Evolutionary conservation across 148 eudicot species (phyloP).

Genomic region (Diospyros kaki): DNA sequence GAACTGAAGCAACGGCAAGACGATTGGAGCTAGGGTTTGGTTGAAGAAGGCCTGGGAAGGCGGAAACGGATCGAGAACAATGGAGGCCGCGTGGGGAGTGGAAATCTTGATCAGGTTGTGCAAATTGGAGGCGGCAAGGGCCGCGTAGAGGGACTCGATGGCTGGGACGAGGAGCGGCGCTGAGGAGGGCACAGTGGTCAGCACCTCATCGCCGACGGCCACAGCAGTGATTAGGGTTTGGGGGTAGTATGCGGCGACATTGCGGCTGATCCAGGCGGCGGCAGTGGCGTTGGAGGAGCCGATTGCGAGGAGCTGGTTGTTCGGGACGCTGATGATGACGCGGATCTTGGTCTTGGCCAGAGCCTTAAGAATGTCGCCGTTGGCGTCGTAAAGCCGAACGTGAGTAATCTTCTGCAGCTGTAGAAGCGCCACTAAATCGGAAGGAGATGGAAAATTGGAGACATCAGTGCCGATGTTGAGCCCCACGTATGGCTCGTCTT

Average conservation of each 20-base stretch:
- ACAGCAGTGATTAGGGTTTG: slow-evolving; percentile 63
- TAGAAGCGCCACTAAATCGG: slow-evolving; percentile 50
- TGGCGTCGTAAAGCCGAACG: slow-evolving; percentile 54
- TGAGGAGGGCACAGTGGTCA: slow-evolving; percentile 46
- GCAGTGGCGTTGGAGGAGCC: slow-evolving; percentile 71
- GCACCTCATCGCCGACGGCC: slow-evolving; percentile 51
- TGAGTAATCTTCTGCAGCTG: slow-evolving; percentile 42
- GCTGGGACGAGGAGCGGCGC: slow-evolving; percentile 62
- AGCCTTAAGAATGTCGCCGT: slow-evolving; percentile 55
- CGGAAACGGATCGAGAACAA: slow-evolving; percentile 70
- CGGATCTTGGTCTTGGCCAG: slow-evolving; percentile 62
- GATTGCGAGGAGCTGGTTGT: slow-evolving; percentile 67
- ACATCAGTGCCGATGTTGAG: slow-evolving; percentile 60
- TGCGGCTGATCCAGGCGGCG: slow-evolving; percentile 61
- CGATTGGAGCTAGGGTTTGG: slow-evolving; percentile 41
- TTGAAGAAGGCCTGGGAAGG: slow-evolving; percentile 80
- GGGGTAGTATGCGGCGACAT: slow-evolving; percentile 63
- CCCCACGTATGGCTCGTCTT: slow-evolving; percentile 39
- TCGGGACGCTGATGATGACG: slow-evolving; percentile 71
- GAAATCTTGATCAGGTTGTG: slow-evolving; percentile 50
- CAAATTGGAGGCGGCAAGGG: slow-evolving; percentile 38
- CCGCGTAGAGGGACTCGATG: slow-evolving; percentile 32
- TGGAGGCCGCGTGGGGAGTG: slow-evolving; percentile 58
- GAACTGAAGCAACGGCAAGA: slow-evolving; percentile 47
- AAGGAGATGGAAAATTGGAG: slow-evolving; percentile 40